These are phyloP conservation scores for Lentinula sp. DNA, from an alignment of 768 basidiomycete genomes.

Conservation along the genomic window DNA sequence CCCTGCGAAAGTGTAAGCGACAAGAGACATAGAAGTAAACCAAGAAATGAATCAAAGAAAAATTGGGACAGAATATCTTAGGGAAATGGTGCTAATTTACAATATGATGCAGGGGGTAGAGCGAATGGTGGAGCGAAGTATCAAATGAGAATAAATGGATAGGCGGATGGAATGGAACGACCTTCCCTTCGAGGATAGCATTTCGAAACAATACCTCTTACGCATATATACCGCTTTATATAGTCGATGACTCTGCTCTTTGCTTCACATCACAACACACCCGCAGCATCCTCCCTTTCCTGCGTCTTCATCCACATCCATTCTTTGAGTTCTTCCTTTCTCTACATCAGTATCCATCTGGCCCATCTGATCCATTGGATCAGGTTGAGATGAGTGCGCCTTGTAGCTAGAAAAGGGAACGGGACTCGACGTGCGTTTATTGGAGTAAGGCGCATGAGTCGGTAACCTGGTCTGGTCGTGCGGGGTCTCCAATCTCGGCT, in stretches of 20 bases:
- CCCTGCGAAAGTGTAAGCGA: background rate
- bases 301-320: slow-evolving; percentile 40
- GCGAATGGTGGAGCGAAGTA: background rate
- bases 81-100: background rate
- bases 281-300: slow-evolving; percentile 65
- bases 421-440: slow-evolving; percentile 27
- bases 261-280: slow-evolving; percentile 75
- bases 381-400: slow-evolving; percentile 17
- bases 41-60: background rate
- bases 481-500: slow-evolving; percentile 12
- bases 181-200: background rate
- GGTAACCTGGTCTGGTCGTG: slow-evolving; percentile 22
- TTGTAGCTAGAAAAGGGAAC: slow-evolving; percentile 63
- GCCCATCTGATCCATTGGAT: slow-evolving; percentile 20
- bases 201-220: background rate
- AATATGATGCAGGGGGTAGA: background rate
- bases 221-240: background rate
- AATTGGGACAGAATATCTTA: background rate
- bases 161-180: background rate
- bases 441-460: slow-evolving; percentile 3
- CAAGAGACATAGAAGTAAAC: background rate
- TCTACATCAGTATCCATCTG: slow-evolving; percentile 20
- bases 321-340: slow-evolving; percentile 18
- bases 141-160: background rate
- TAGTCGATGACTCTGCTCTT: background rate